Base-by-base conservation (phyloP, 768 basidiomycete species). In the Russula griseocarnosa region DNA sequence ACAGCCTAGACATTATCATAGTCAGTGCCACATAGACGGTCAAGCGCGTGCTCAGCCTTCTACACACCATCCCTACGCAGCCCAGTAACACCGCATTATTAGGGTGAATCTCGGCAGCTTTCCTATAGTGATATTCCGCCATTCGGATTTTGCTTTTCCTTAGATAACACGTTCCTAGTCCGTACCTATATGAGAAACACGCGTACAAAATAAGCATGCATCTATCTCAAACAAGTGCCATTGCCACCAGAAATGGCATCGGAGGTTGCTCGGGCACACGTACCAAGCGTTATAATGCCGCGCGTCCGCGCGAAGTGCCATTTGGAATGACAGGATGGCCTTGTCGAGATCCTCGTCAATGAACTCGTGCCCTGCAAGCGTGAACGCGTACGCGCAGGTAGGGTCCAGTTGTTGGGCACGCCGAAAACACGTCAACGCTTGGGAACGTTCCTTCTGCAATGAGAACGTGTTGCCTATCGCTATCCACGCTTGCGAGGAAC, bases 221-320 rank as follows among this genome's bases (percentile, higher is more conserved):
- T 26, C 49, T 51, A 34, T 34, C 42, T n/a, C 32, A 59, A 47
- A 16, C 24, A 44, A 47, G 36, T 26, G 34, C 63, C 32, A 22
- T 38, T 40, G 14, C 50, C 55, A 66, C 58, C 59, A 66, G 66
- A 66, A 55, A 59, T 40, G 59, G 50, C 26, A 46, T 30, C 59
- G 62, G 64, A 53, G 61, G 55, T 34, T 47, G 36, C 22, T 61
- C 24, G 52, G 59, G 6, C 20, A 5, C 46, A 81, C 91, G 74
- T 75, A 97, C 97, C 97, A 98, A 59, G 97, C 97, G 77, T 97
- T 96, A 76, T 98, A 99, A 76, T 97, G 94, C 76, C 92, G 86
- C 71, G 84, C 78, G 79, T 98, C 94, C 63, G 90, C 87, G 76
- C 91, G 85, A 74, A 99, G 81, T 44, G 96, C 96, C 61, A 85